Percentiles rank a stretch among this genome's conserved stretches.
Evolutionary conservation across 2,329 filamentous ascomycete species (phyloP).

Genomic region (Cladosporium sp.): DNA sequence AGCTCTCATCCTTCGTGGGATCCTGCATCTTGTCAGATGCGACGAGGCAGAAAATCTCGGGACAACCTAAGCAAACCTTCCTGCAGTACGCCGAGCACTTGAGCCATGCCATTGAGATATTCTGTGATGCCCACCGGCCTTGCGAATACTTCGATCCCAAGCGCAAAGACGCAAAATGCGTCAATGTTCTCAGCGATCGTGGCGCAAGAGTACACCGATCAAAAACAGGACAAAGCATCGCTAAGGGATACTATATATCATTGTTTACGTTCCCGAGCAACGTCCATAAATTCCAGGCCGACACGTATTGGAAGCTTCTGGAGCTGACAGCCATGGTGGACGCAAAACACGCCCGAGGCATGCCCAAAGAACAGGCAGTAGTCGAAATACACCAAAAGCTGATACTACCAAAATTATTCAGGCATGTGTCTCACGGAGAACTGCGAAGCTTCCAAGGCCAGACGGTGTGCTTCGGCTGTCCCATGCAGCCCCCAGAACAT

Average conservation of each 20-base stretch:
- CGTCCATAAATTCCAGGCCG: conserved; percentile 28
- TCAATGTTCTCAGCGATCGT: conserved; percentile 40
- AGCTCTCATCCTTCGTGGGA: conserved; percentile 46
- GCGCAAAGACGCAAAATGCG: conserved; percentile 31
- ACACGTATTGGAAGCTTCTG: conserved; percentile 26
- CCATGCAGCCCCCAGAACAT: conserved; percentile 43
- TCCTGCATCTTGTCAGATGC: conserved; percentile 50
- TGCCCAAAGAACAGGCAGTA: conserved; percentile 19
- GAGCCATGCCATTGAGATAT: conserved; percentile 41
- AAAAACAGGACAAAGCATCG: conserved; percentile 39
- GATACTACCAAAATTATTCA: conserved; percentile 31
- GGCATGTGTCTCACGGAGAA: conserved; percentile 14
- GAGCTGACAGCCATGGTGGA: background rate
- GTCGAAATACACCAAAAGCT: conserved; percentile 22
- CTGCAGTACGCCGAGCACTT: conserved; percentile 38
- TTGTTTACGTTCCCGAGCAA: conserved; percentile 32
- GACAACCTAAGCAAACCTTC: conserved; percentile 29
- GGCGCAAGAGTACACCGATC: conserved; percentile 38
- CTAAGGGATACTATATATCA: conserved; percentile 38
- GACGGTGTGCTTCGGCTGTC: conserved; percentile 46
- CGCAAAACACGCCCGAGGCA: conserved; percentile 9
- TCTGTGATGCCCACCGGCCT: conserved; percentile 44
- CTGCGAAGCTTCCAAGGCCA: conserved; percentile 28
- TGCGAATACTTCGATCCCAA: conserved; percentile 37
- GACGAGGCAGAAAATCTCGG: conserved; percentile 28